Percentiles rank a stretch among this genome's conserved stretches.
These are phyloP conservation scores for Linaria vulgaris DNA, from an alignment of 257 asterid genomes.

Conservation along the genomic window DNA sequence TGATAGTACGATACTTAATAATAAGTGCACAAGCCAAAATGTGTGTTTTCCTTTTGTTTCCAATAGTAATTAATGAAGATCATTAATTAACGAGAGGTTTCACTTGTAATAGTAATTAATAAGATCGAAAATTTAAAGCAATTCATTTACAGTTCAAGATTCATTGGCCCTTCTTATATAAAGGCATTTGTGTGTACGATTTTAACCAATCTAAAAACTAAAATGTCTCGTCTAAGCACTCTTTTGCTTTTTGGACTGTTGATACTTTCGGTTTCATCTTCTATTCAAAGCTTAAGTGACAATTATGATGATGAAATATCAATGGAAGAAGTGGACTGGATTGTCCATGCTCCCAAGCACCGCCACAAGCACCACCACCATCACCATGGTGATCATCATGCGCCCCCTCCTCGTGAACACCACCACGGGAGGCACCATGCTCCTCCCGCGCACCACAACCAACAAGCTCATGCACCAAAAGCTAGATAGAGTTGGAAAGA, in stretches of 20 bases:
- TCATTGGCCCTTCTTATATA: no score
- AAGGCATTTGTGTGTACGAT: no score
- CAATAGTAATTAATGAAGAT: no score
- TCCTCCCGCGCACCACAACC: background rate
- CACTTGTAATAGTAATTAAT: no score
- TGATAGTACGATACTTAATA: no score
- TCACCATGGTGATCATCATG: background rate
- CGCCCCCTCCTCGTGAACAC: background rate
- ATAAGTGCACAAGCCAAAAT: no score
- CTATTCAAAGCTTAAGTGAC: background rate
- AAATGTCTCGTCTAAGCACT: background rate
- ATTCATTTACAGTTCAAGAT: no score
- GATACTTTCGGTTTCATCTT: slow-evolving; percentile 12
- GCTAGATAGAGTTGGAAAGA: background rate
- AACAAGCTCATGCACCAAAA: background rate
- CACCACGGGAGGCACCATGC: slow-evolving; percentile 10
- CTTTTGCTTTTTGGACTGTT: slow-evolving; percentile 1
- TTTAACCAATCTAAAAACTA: background rate
- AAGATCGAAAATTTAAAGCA: no score
- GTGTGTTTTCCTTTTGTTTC: no score
- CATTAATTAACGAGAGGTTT: no score
- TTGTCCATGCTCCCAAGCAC: background rate
- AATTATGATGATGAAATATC: background rate
- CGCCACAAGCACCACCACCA: background rate
- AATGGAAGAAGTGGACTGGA: no score